A percentile compares a stretch with the other conserved stretches of the same genome.
These are phyloP conservation scores for Thermothelomyces thermophilus DNA, from an alignment of 2,329 filamentous ascomycete genomes.

Conservation along the genomic window DNA sequence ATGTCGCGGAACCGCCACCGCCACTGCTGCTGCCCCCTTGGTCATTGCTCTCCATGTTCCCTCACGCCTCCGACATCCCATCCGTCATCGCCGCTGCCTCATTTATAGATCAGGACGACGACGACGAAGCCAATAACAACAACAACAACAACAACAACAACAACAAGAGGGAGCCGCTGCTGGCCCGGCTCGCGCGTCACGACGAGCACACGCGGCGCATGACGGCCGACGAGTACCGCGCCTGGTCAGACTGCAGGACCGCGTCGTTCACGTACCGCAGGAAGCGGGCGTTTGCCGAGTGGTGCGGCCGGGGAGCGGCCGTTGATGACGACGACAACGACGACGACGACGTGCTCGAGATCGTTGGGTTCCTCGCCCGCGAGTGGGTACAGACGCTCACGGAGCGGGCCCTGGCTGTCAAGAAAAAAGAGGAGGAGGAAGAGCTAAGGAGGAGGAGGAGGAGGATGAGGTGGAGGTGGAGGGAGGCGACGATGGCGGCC, in stretches of 20 bases:
- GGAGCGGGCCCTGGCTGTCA: neutral
- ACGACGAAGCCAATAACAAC: too few species aligned
- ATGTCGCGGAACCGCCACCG: too few species aligned
- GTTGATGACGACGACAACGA: conserved; percentile 17
- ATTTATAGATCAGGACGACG: too few species aligned
- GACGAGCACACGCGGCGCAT: conserved; percentile 13
- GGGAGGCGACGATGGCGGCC: neutral
- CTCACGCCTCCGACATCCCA: neutral
- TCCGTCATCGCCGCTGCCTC: neutral
- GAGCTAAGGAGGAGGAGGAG: neutral
- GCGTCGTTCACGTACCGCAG: conserved; percentile 21
- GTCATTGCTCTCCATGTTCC: conserved; percentile 1
- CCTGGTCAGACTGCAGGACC: conserved; percentile 23
- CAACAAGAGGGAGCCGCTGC: neutral
- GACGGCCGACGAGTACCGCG: conserved; percentile 21
- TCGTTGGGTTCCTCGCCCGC: conserved; percentile 20
- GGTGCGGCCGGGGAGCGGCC: conserved; percentile 20
- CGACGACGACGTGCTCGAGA: conserved; percentile 20
- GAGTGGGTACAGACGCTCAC: conserved; percentile 22
- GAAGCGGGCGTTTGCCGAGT: conserved; percentile 20
- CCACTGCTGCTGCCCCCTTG: neutral
- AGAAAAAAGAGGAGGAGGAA: neutral
- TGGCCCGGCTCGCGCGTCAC: neutral
- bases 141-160: neutral
- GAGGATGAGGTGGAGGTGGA: neutral